Base-by-base conservation (phyloP, 2,329 filamentous ascomycete genomes). In the Madurella mycetomatis region DNA sequence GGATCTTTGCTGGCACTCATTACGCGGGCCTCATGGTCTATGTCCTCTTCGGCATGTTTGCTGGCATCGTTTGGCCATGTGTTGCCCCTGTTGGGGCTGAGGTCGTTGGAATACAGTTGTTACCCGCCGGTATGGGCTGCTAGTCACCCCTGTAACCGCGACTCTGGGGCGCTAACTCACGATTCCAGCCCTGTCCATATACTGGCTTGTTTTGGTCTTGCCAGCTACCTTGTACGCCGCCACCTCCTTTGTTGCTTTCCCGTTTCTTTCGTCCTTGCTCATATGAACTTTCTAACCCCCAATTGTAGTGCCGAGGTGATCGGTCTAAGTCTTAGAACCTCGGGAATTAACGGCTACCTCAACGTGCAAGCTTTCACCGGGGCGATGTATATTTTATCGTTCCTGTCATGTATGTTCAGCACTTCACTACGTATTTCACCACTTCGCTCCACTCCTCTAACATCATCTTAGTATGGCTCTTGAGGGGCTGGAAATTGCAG, bases 11-110 rank as follows among this genome's bases (percentile, higher is more conserved):
- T 1, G 80, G 82, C 41, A 80, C 77, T 59, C 67, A 66, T 11
- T 87, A 83, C 58, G 85, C 82, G 0, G 81, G 88, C 0, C 74
- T 90, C 30, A 76, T 92, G 32, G 80, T 92, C 62, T 92, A 88
- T 64, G 78, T 83, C 1, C 69, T 92, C 13, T 68, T 90, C 1
- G 88, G 88, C 2, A 76, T 74, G 2, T 83, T 91, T 1, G 83
- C 82, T 2, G 89, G 89, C 7, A 85, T 83, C 0, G 85, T 88
- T 61, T 91, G 84, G 84, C 78, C 82, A 9, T 62, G 58, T 1
- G 79, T 87, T 30, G 84, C 75, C 0, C 87, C 88, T 0, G 82
- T 92, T 7, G 81, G 81, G 5, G 86, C 86, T 2, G 88, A 92
- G 68, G 82, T 92, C 1, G 82, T 92, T 31, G 88, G 88, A 0